Evolutionary conservation across 192 early-diverging fungal species (phyloP), one percentile per base, ranked within the genome.

Genomic region (Entomortierella parvispora): DNA sequence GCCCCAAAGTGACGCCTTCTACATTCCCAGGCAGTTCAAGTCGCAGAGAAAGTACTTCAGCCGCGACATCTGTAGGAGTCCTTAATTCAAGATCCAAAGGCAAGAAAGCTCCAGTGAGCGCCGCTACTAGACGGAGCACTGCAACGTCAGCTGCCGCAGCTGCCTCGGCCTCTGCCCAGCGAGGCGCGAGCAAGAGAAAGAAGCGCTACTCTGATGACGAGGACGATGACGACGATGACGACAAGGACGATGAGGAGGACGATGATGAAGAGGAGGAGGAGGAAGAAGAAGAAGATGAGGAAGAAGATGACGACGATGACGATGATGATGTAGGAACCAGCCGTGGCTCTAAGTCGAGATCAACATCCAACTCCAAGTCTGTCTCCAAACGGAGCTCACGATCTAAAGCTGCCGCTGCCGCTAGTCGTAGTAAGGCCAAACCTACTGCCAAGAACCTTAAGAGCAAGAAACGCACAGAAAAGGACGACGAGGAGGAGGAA

Each of bases 241-340:
- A 12, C 37, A 12, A 40, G 5, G 37, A 40, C 5, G 17, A 43
- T 42, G 45, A 43, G 44, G 48, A 32, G 62, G 69, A 52, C 49
- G 79, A 28, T 40, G 63, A 45, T 49, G 59, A 71, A 8, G 69
- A 71, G 44, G 69, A 71, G 32, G 69, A 71, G 12, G 69, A 71
- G 33, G 60, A 63, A 17, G 64, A 75, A 14, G 58, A 62, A 14
- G 57, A 85, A 2, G 78, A 80, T 1, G 62, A 78, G 1, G 68
- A 69, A 1, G 53, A 58, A 1, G 62, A 74, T 0, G 78, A 74
- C 0, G 67, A 67, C 0, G 71, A 67, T 2, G 71, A 67, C 9
- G 58, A 66, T 2, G 50, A 54, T 0, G 68, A 54, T 18, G 58
- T 55, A 64, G 4, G 53, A 63, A 26, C 33, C 43, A 9, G 60